phyloP scores from a whole-genome alignment of 2,329 filamentous ascomycete genomes.

The Aspergillus pseudoterreus region DNA sequence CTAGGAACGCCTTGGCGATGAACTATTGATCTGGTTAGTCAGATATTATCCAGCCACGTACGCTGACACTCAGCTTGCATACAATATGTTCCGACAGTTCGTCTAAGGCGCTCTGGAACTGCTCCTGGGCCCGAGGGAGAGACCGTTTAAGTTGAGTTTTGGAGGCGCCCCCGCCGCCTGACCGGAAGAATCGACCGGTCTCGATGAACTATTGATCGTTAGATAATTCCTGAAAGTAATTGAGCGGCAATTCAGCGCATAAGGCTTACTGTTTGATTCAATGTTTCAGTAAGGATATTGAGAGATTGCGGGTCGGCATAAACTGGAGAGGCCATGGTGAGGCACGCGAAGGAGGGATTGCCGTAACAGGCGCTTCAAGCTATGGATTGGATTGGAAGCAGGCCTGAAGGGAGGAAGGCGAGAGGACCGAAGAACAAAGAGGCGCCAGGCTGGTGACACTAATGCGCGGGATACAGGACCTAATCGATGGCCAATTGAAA shows the following conservation, averaged over 20 bases:
- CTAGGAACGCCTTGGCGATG: slow-evolving; percentile 41
- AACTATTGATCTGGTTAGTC: slow-evolving; percentile 26
- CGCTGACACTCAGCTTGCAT: slow-evolving; percentile 13
- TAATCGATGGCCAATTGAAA: too few species aligned
- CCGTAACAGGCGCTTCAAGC: too few species aligned
- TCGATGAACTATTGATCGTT: slow-evolving; percentile 36
- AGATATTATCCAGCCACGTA: background rate
- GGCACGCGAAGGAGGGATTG: too few species aligned
- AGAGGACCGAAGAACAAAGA: background rate
- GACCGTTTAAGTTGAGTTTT: slow-evolving; percentile 34
- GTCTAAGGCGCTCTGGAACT: slow-evolving; percentile 39
- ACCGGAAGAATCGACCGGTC: slow-evolving; percentile 39
- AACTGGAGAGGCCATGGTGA: slow-evolving; percentile 19
- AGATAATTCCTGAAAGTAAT: slow-evolving; percentile 7
- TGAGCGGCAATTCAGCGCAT: background rate
- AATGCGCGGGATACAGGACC: background rate
- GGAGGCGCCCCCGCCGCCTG: slow-evolving; percentile 31
- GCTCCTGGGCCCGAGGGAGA: slow-evolving; percentile 36
- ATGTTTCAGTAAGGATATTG: slow-evolving; percentile 29
- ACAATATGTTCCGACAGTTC: slow-evolving; percentile 42
- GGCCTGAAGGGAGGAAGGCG: background rate
- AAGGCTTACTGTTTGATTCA: slow-evolving; percentile 35
- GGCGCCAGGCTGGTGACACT: background rate
- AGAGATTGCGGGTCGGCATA: slow-evolving; percentile 33
- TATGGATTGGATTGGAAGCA: background rate